A percentile compares a stretch with the other conserved stretches of the same genome.
Evolutionary conservation across 495 filamentous ascomycete species (phyloP).

Genomic region (Cercophora newfieldiana): DNA sequence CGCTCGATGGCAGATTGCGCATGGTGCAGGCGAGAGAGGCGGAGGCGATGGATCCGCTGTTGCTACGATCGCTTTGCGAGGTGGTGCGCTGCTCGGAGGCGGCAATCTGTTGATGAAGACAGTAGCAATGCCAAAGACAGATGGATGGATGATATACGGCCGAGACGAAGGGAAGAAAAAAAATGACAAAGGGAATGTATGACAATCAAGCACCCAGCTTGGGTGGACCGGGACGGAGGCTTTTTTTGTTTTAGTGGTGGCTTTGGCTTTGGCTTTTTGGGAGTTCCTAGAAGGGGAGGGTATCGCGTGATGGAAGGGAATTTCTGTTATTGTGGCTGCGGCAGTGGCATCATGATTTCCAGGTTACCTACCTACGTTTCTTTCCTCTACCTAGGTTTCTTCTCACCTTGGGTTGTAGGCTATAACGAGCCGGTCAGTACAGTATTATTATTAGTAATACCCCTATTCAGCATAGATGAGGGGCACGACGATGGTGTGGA

Average conservation of each 20-base stretch:
- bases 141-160: neutral
- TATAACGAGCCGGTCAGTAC: no score
- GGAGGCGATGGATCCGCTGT: constrained; percentile 33
- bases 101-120: neutral
- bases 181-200: neutral
- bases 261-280: neutral
- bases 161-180: neutral
- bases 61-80: constrained; percentile 46
- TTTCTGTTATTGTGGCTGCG: no score
- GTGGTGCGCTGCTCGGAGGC: constrained; percentile 44
- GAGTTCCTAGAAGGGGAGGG: neutral
- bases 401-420: no score
- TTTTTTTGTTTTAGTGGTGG: neutral
- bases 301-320: no score
- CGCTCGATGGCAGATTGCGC: neutral
- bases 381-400: no score
- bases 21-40: constrained; percentile 15
- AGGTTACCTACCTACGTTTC: no score
- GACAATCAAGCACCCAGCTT: neutral
- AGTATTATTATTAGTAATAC: no score
- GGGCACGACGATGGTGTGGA: no score
- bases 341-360: no score
- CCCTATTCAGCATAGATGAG: no score
- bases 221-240: neutral
- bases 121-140: neutral